Base-by-base conservation (phyloP, 345 rosid genomes). In the Gossypioides kirkii region DNA sequence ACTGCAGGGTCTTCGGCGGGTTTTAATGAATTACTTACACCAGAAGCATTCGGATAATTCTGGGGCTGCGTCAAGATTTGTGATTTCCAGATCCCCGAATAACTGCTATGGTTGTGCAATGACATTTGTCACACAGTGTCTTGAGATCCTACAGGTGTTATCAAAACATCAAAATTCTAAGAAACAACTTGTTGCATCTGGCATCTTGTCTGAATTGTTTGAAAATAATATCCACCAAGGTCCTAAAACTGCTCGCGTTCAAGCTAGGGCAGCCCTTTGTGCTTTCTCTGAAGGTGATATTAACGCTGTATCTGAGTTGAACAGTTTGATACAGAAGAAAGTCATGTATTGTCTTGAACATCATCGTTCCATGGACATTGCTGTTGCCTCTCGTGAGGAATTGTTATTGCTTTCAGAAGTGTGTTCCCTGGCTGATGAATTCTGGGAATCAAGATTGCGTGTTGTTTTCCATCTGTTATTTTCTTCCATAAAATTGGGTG, bases 141-240 rank as follows among this genome's bases (percentile, higher is more conserved):
- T 95, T 79, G 97, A 90, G 86, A 85, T 92, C 72, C 86, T 95
- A 23, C 96, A 84, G 77, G 94, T 89, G 68, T 87, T 95, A 60
- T 88, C 98, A 1, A 92, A 91, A 82, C 91, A 89, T 84, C 83
- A 83, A 52, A 84, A 78, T 81, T 84, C 94, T 43, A 93, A 88
- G 80, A 95, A 91, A 79, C 99, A 89, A 82, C 96, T 95, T 81
- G 96, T 92, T 74, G 83, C 88, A 76, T 87, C 97, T 72, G 98
- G 97, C 71, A 87, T 95, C 78, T 80, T 95, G 68, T 80, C 94
- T 6, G 98, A 95, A 86, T 76, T 92, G 83, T 95, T 95, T 77
- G 98, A 91, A 77, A 95, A 95, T 80, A 92, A 95, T 85, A 92
- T 95, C 73, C 99, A 95, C 84, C 98, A 92, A 76, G 99, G 98